These are phyloP conservation scores for Eustoma russellianum DNA, from an alignment of 257 asterid species.

Conservation along the genomic window DNA sequence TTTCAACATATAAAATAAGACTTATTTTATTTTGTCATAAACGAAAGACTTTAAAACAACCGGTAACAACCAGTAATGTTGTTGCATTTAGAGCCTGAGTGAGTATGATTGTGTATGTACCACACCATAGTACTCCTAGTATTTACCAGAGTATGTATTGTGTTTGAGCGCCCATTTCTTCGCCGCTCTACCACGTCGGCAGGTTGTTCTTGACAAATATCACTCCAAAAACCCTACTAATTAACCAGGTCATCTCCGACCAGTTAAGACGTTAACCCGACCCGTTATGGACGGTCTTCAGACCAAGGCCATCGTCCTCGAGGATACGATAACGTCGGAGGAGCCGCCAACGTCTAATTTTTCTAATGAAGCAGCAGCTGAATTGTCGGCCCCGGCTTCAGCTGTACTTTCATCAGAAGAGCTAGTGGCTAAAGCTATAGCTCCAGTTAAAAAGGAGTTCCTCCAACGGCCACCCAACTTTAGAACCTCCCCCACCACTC, in stretches of 20 bases:
- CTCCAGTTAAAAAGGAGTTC: constrained; percentile 69
- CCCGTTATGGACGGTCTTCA: constrained; percentile 30
- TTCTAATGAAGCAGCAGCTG: constrained; percentile 4
- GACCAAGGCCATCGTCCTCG: neutral
- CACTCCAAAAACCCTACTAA: neutral
- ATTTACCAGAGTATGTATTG: too few relatives aligned
- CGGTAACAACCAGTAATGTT: too few relatives aligned
- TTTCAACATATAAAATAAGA: too few relatives aligned
- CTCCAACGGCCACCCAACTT: constrained; percentile 54
- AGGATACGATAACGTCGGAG: constrained; percentile 12
- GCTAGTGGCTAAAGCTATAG: constrained; percentile 74
- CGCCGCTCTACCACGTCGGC: too few relatives aligned
- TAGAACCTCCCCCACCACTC: constrained; percentile 5
- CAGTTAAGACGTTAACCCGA: constrained; percentile 5
- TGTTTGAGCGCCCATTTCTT: too few relatives aligned
- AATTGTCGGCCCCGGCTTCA: neutral
- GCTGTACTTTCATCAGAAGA: constrained; percentile 37
- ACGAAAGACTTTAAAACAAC: too few relatives aligned
- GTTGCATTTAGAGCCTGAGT: too few relatives aligned
- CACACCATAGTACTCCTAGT: too few relatives aligned
- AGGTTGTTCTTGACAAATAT: neutral
- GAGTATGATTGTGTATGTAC: too few relatives aligned
- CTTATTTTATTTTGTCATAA: too few relatives aligned
- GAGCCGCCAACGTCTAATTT: neutral
- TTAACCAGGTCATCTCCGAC: too few relatives aligned